These are phyloP conservation scores for Bipolaris bicolor DNA, from an alignment of 2,329 filamentous ascomycete species.

Conservation along the genomic window DNA sequence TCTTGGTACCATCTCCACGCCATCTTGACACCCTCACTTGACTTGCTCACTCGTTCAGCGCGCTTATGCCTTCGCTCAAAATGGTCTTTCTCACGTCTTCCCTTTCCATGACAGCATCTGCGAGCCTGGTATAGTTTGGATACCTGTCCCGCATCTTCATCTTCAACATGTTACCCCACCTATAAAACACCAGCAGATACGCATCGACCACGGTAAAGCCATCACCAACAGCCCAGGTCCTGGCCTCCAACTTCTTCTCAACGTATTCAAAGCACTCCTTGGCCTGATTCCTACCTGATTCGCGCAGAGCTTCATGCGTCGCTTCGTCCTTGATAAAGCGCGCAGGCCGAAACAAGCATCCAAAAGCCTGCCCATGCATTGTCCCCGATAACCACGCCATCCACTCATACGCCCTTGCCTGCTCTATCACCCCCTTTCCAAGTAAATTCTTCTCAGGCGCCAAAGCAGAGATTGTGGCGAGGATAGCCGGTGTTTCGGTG, in stretches of 20 bases:
- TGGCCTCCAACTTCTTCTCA: neutral
- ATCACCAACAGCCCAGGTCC: neutral
- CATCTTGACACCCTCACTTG: neutral
- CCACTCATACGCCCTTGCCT: slow-evolving; percentile 29
- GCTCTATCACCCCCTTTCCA: slow-evolving; percentile 20
- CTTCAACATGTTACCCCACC: slow-evolving; percentile 22
- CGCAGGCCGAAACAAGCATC: slow-evolving; percentile 21
- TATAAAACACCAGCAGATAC: slow-evolving; percentile 31
- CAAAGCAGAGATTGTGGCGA: slow-evolving; percentile 1
- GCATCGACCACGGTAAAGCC: slow-evolving; percentile 8
- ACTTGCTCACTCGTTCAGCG: neutral
- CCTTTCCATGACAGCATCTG: slow-evolving; percentile 16
- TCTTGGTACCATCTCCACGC: neutral
- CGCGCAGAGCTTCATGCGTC: slow-evolving; percentile 14
- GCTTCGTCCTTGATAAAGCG: slow-evolving; percentile 21
- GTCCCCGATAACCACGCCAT: slow-evolving; percentile 26
- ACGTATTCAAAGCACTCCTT: slow-evolving; percentile 1
- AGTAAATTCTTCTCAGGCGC: slow-evolving; percentile 23
- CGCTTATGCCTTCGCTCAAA: neutral
- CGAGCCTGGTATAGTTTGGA: slow-evolving; percentile 23
- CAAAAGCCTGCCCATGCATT: slow-evolving; percentile 27
- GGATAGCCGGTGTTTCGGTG: slow-evolving; percentile 20
- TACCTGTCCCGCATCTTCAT: slow-evolving; percentile 24
- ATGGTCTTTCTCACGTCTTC: slow-evolving; percentile 10
- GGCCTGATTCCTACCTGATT: neutral